Base-by-base conservation (phyloP, 1,284 basidiomycete genomes). In the Coniophora puteana region DNA sequence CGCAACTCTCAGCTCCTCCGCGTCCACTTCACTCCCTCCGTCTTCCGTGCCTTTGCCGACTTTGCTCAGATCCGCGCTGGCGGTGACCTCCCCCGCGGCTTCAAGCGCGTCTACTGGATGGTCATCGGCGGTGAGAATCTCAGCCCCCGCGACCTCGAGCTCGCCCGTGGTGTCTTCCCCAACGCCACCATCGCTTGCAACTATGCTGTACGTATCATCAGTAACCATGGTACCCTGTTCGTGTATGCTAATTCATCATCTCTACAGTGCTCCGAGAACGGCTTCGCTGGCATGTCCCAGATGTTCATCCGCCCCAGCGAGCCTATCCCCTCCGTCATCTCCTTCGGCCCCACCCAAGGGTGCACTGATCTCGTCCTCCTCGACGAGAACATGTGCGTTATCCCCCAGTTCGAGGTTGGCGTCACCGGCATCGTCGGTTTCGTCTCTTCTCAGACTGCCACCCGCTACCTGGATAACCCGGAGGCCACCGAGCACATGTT, bases 231-330 rank as follows among this genome's bases (percentile, higher is more conserved):
- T 12, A n/a, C 27, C 11, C 10, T 11, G n/a, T n/a, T n/a, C 14
- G 7, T 14, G n/a, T 6, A 31, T 31, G 14, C 29, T 28, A n/a
- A 17, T 26, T 53, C 12, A 47, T 28, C 11, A 4, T 22, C 13
- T 1, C 3, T 43, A 7, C 43, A 57, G 55, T 58, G 56, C 34
- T 59, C 56, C 14, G 58, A 58, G 34, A 52, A 61, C 28, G 54
- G 58, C 28, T 58, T 55, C 28, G 58, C 56, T n/a, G 58, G 58
- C 3, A 49, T 61, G 36, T 59, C 54, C 17, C 56, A 58, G 26
- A 57, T 53, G 57, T 41, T 59, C 14, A 38, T 58, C 33, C 46
- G 39, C 20, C 58, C 57, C 10, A 42, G 43, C 18, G 58, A 58
- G 14, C 43, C 48, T 8, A 55, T 61, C 16, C 57, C 54, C 0